Base-by-base conservation (phyloP, 805 yeast species). In the Hanseniaspora nectarophila region DNA sequence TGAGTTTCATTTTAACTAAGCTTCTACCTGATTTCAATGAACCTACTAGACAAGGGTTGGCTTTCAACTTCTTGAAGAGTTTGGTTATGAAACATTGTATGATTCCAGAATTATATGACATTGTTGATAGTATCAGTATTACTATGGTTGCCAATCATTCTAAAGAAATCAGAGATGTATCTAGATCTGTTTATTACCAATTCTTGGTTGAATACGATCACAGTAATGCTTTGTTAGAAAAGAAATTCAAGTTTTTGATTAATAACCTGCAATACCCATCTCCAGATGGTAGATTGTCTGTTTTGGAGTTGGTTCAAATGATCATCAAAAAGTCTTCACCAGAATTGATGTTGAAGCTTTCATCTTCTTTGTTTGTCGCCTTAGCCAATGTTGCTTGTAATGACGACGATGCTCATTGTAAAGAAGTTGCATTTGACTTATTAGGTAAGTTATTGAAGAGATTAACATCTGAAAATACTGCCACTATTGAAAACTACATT, bases 181-280 rank as follows among this genome's bases (percentile, higher is more conserved):
- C 97, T 8, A 76, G 97, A 66, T 77, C 85, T 57, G 79, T 84
- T 1, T 92, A 80, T 63, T 83, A 79, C 64, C 88, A 81, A 59
- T 92, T 92, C 59, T 68, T 92, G 61, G 83, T 87, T 83, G 95
- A 88, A 59, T 92, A 85, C 61, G 97, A 95, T 59, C 97, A 90
- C 68, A 88, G 97, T 31, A 75, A 81, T 59, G 88, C 90, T 4
- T 76, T 86, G 57, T 64, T 92, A 45, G 92, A 85, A 56, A 85
- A 82, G 59, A 94, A 86, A 57, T 81, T 90, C 67, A 79, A 81
- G 56, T 80, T 82, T 62, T 71, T 92, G 65, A 84, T 89, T 8
- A 78, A 77, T 52, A 92, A 92, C 63, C 69, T 92, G 56, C 74
- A 80, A 23, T 92, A 92, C 63, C 89, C 94, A 4, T 80, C 95